Evolutionary conservation across 1,139 yeast genomes (phyloP), one percentile per base, ranked within the genome.

Genomic region (Geotrichum australiense): DNA sequence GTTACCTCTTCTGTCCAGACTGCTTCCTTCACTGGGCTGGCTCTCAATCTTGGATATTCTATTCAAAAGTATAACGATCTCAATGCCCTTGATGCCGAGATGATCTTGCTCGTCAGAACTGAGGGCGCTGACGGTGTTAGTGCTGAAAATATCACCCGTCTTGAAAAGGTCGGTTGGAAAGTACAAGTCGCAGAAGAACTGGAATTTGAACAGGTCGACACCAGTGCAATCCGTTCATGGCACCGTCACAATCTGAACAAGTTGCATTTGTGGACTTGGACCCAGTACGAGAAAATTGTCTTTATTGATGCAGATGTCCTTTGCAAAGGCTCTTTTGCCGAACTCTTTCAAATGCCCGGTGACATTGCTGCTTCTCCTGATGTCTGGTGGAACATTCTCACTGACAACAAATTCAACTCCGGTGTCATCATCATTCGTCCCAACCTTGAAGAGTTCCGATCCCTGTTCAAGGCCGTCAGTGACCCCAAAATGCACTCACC

Each of bases 281-380:
- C 52, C 3, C 50, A 53, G 37, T 53, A 53, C 32, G 55, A 53
- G 34, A 46, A 51, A 35, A 49, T 53, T 11, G 49, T 53, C 6
- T 53, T 53, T 35, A 47, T 53, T 16, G 56, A 53, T 31, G 56
- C 56, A n/a, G 56, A 53, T 31, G 51, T 52, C 3, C 30, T 53
- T n/a, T 53, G 56, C 38, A 53, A 53, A 35, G 50, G 48, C 6
- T 42, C 54, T 3, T 39, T 53, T 12, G 49, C 47, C 6, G 56
- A 53, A 26, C 27, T 53, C 15, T 44, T 53, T 11, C 39, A 45
- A 12, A 47, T 50, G 45, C 55, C 55, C 3, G 55, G 55, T 7
- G 54, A 52, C 37, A 40, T 51, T 20, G 53, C 53, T 11, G 56
- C 54, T 1, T 30, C 53, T 12, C 51, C 54, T 1, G 56, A 53